Evolutionary conservation across 169 alveolate genomes (phyloP).

Genomic region (Cystoisospora suis): DNA sequence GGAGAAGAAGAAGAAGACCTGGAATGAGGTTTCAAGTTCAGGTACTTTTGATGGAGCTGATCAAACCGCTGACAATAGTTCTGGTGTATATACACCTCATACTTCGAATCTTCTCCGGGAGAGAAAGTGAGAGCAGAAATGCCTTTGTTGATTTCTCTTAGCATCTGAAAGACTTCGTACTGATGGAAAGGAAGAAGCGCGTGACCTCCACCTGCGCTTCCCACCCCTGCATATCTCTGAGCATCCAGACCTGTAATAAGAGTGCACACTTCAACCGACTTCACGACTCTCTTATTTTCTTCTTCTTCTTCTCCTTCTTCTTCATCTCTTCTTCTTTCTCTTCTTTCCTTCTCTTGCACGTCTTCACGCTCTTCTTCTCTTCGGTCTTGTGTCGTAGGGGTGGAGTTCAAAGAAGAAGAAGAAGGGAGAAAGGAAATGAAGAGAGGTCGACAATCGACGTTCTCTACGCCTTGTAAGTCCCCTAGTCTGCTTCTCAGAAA

Average conservation of each 20-base stretch:
- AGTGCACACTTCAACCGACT: slow-evolving; percentile 26
- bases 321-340: background rate
- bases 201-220: slow-evolving; percentile 31
- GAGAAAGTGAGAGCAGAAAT: slow-evolving; percentile 50
- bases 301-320: background rate
- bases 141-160: slow-evolving; percentile 48
- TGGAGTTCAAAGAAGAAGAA: too few relatives aligned
- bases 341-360: background rate
- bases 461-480: background rate
- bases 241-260: slow-evolving; percentile 43
- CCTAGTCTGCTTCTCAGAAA: background rate
- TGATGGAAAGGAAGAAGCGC: slow-evolving; percentile 36
- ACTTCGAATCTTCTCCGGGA: background rate
- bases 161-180: slow-evolving; percentile 35
- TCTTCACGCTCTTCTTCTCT: background rate
- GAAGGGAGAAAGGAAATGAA: background rate
- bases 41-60: too few relatives aligned
- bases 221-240: slow-evolving; percentile 22
- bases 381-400: background rate
- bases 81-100: background rate
- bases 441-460: slow-evolving; percentile 5
- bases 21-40: too few relatives aligned
- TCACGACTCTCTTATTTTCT: background rate
- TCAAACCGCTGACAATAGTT: too few relatives aligned
- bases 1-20: too few relatives aligned